phyloP scores from a whole-genome alignment of 2,329 filamentous ascomycete genomes.

The Capronia coronata region DNA sequence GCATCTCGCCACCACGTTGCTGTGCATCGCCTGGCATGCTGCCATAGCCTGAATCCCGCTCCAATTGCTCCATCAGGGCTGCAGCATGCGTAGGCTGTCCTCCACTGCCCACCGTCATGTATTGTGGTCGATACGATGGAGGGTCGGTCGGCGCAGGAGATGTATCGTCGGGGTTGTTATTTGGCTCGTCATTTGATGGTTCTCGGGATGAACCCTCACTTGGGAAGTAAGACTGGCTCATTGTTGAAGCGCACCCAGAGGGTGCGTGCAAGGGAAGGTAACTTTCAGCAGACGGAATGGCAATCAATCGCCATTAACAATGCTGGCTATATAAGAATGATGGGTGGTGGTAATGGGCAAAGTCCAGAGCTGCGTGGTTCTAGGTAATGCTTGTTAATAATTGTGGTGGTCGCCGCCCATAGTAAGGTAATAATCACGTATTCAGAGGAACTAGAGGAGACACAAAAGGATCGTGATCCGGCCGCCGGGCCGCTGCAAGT shows the following conservation, averaged over 20 bases:
- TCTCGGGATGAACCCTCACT: constrained; percentile 11
- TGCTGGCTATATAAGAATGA: background rate
- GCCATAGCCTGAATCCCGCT: constrained; percentile 87
- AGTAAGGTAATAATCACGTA: no score
- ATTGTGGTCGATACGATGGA: constrained; percentile 48
- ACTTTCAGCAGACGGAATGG: background rate
- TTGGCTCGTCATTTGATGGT: constrained; percentile 3
- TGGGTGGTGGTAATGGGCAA: no score
- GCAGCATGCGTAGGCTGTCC: constrained; percentile 74
- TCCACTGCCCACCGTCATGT: constrained; percentile 83
- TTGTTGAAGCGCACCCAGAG: constrained; percentile 5
- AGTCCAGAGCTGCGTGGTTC: no score
- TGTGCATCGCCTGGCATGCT: constrained; percentile 63
- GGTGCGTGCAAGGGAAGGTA: background rate
- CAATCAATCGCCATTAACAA: background rate
- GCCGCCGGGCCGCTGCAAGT: background rate
- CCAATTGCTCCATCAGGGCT: constrained; percentile 71
- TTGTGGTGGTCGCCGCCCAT: no score
- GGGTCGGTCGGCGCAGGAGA: constrained; percentile 15
- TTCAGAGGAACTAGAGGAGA: background rate
- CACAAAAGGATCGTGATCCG: background rate
- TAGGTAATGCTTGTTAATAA: no score
- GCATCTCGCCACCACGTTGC: constrained; percentile 37
- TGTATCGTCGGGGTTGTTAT: constrained; percentile 13
- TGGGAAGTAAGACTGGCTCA: constrained; percentile 18